A percentile compares a stretch with the other conserved stretches of the same genome.
These are phyloP conservation scores for Cnidoscolus chayamansa DNA, from an alignment of 441 rosid genomes.

Conservation along the genomic window DNA sequence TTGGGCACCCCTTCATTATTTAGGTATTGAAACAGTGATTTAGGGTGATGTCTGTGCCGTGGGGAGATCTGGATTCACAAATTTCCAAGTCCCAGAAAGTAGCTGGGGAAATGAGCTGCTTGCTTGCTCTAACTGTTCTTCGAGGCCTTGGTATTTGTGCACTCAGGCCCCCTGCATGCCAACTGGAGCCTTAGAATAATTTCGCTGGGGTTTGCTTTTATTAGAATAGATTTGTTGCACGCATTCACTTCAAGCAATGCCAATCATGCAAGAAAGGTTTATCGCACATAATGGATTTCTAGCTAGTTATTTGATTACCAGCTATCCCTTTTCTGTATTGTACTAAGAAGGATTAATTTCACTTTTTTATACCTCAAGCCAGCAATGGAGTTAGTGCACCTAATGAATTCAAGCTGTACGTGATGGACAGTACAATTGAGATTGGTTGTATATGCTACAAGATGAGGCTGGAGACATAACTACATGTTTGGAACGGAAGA, in stretches of 20 bases:
- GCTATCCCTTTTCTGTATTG: not conserved
- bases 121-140: too few relatives aligned
- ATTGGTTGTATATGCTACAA: not conserved
- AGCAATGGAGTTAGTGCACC: not conserved
- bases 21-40: not conserved
- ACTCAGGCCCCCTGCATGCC: too few relatives aligned
- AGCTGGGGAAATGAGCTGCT: too few relatives aligned
- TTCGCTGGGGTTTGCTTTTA: conserved; percentile 8
- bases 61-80: too few relatives aligned
- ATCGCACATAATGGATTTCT: too few relatives aligned
- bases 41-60: too few relatives aligned
- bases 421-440: not conserved
- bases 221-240: not conserved
- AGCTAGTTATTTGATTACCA: conserved; percentile 4
- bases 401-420: not conserved
- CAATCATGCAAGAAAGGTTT: too few relatives aligned
- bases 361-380: not conserved
- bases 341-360: not conserved
- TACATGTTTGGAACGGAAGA: not conserved
- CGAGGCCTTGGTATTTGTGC: too few relatives aligned
- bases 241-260: not conserved
- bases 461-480: not conserved
- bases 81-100: too few relatives aligned
- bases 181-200: not conserved
- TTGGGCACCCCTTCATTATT: not conserved